A percentile compares a stretch with the other conserved stretches of the same genome.
Evolutionary conservation across 1,139 yeast species (phyloP).

Genomic region (Pichia sp.): DNA sequence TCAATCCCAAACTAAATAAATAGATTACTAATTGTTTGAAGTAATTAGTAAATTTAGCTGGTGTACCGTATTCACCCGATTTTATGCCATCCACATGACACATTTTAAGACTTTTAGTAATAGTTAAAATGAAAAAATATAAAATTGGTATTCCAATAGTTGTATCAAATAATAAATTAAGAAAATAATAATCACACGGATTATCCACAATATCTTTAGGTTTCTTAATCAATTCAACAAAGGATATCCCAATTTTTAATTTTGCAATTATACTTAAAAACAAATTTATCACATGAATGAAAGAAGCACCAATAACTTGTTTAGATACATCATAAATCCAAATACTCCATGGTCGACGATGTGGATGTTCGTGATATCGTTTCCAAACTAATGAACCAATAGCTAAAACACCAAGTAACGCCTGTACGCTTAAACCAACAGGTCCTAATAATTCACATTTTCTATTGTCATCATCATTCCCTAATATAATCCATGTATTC

Average conservation of each 20-base stretch:
- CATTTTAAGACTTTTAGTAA: slow-evolving; percentile 35
- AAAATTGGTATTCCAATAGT: slow-evolving; percentile 62
- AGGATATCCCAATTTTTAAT: background rate
- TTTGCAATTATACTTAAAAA: slow-evolving; percentile 45
- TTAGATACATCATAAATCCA: slow-evolving; percentile 90
- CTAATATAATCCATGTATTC: background rate
- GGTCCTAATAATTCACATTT: slow-evolving; percentile 68
- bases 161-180: slow-evolving; percentile 82
- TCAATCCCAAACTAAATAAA: slow-evolving; percentile 47
- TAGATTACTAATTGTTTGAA: slow-evolving; percentile 70
- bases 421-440: slow-evolving; percentile 60
- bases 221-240: background rate
- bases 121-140: slow-evolving; percentile 5
- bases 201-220: slow-evolving; percentile 36
- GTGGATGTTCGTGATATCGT: slow-evolving; percentile 71
- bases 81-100: slow-evolving; percentile 53
- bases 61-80: slow-evolving; percentile 78
- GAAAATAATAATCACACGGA: slow-evolving; percentile 89
- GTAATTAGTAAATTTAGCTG: slow-evolving; percentile 62
- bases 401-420: slow-evolving; percentile 66
- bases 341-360: slow-evolving; percentile 75
- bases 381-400: slow-evolving; percentile 68
- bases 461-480: slow-evolving; percentile 9
- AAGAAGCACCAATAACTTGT: slow-evolving; percentile 81
- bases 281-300: slow-evolving; percentile 78